Evolutionary conservation across 148 eudicot genomes (phyloP), one percentile per base, ranked within the genome.

Genomic region (Silene uniflora): DNA sequence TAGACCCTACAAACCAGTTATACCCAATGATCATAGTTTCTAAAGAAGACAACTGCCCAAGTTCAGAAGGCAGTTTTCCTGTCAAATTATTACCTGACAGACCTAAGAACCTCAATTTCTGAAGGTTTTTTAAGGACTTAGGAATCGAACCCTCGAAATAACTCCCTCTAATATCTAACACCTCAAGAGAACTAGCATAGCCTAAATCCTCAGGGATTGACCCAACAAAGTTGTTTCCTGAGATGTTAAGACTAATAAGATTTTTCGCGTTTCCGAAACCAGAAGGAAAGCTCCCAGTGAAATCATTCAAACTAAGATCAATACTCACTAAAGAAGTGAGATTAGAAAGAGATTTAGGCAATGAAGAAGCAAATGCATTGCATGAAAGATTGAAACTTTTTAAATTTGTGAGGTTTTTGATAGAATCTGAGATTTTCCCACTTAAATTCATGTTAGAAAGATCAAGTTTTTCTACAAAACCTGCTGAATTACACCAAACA

Each of bases 1-100:
- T 90, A 17, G 84, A 60, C 62, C 97, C 98, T 44, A 79, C 81
- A 54, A 94, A 87, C 52, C 75, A 84, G 62, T 94, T 94, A 79
- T 92, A 92, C 3, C 93, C 97, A 39, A 94, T 79, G 54, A 90
- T 81, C 62, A 90, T 77, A 5, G 91, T 90, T 78, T 94, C 91
- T 2, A 94, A 62, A 18, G 91, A 73, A 5, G 85, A 76, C 32
- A 94, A 80, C 18, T 81, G 69, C 6, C 98, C 96, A 10, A 94
- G 75, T 78, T 88, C 90, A 60, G 66, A 35, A 0, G 93, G 93
- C 2, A 94, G 74, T 52, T 71, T 19, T 6, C 98, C 97, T 0
- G 92, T 83, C 1, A 94, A 81, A 65, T 86, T 88, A 10, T 94
- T 94, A 10, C 98, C 98, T 2, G 97, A 94, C 16, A 94, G 76